Evolutionary conservation across 2,329 filamentous ascomycete genomes (phyloP).

Genomic region (Calycina herbarum): DNA sequence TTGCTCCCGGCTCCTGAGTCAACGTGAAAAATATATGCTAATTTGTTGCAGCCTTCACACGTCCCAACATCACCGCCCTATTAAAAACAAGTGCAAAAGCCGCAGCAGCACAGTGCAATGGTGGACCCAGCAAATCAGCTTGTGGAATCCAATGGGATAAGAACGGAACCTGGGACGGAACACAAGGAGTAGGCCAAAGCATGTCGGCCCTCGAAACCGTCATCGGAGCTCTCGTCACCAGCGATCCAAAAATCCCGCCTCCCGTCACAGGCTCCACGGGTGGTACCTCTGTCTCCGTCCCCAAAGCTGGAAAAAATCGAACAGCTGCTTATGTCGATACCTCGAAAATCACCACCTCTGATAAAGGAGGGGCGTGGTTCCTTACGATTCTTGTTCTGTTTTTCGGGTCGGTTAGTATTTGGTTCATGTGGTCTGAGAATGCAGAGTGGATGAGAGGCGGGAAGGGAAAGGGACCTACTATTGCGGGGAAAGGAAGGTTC

Average conservation of each 20-base stretch:
- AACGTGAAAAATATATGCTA: too few species aligned
- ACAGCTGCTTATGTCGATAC: constrained; percentile 2
- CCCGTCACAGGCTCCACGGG: not conserved
- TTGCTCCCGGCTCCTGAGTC: too few species aligned
- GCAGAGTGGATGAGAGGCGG: not conserved
- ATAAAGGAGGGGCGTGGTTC: constrained; percentile 44
- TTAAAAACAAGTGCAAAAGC: constrained; percentile 56
- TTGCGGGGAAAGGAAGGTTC: not conserved
- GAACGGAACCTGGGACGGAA: constrained; percentile 56
- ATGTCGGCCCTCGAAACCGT: constrained; percentile 69
- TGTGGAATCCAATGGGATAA: constrained; percentile 62
- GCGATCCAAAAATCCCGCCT: not conserved
- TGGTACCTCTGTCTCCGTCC: not conserved
- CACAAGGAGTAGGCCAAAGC: constrained; percentile 65
- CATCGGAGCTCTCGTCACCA: constrained; percentile 55
- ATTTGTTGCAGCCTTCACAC: constrained; percentile 42
- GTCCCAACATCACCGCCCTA: constrained; percentile 51
- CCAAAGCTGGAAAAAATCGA: not conserved
- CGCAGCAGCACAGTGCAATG: constrained; percentile 58
- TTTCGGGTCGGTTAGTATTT: constrained; percentile 8
- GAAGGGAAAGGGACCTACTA: not conserved
- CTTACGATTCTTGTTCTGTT: constrained; percentile 39
- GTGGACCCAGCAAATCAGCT: constrained; percentile 56
- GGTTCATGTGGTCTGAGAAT: constrained; percentile 20
- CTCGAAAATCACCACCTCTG: constrained; percentile 36